Evolutionary conservation across 495 filamentous ascomycete genomes (phyloP).

Genomic region (Daldinia loculata): DNA sequence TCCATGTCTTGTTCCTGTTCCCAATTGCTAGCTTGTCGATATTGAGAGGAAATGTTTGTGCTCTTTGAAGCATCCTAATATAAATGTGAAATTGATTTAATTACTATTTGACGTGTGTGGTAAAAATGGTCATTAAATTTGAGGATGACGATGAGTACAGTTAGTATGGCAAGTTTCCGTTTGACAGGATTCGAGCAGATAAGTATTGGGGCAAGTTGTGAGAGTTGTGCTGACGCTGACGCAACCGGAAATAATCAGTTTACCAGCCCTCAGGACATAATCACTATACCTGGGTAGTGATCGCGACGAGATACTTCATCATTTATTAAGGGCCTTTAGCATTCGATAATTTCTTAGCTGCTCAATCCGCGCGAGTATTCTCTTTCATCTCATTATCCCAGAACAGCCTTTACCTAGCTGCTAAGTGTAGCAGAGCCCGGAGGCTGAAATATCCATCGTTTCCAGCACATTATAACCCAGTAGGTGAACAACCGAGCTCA

Average conservation of each 20-base stretch:
- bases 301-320: too few species aligned
- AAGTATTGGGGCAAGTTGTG: not conserved
- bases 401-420: too few species aligned
- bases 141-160: not conserved
- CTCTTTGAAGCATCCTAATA: conserved; percentile 18
- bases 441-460: too few species aligned
- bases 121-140: not conserved
- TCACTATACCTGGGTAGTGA: too few species aligned
- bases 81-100: not conserved
- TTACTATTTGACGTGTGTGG: not conserved
- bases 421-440: too few species aligned
- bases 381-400: too few species aligned
- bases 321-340: too few species aligned
- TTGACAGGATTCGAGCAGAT: not conserved
- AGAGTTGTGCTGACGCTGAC: conserved; percentile 25
- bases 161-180: not conserved
- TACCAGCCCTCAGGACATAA: too few species aligned
- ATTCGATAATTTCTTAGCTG: too few species aligned
- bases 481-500: too few species aligned
- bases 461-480: too few species aligned
- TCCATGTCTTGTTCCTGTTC: conserved; percentile 19
- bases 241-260: conserved; percentile 11
- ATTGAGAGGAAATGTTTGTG: conserved; percentile 27
- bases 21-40: not conserved
- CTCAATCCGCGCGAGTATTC: too few species aligned